Evolutionary conservation across 2,329 filamentous ascomycete genomes (phyloP), one percentile per base, ranked within the genome.

Genomic region (Nakataea oryzae): DNA sequence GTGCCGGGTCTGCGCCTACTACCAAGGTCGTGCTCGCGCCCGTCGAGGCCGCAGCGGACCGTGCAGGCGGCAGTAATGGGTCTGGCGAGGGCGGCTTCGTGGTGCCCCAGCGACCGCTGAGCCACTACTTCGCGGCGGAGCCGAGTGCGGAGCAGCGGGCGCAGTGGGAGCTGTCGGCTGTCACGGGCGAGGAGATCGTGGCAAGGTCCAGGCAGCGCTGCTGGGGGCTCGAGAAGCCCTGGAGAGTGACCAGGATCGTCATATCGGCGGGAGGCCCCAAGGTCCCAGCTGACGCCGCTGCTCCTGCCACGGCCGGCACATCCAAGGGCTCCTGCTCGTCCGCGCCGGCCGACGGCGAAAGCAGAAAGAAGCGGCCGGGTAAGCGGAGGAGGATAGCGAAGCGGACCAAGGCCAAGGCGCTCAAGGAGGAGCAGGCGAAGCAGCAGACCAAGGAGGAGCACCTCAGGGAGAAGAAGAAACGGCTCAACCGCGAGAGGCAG

Each of bases 161-260:
- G 27, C 69, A 76, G 65, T 82, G 81, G 63, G 71, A 70, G 32
- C 67, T 67, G n/a, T 75, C 77, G 3, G 81, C 85, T 3, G 72
- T 87, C 13, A 79, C 71, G 32, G 80, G 78, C 7, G 79, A 81
- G n/a, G 78, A 82, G 17, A 70, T 88, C 17, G 60, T 81, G 2
- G 68, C 68, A 27, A 72, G 75, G 64, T 78, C 78, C n/a, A 69
- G 67, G 57, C 72, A 69, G 66, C 74, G 78, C 61, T 75, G 76
- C 8, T 86, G 83, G 83, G 85, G 84, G 0, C 70, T 83, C 55
- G 83, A 86, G 70, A 75, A 83, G 66, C 83, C 84, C 1, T 87
- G 85, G 85, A 78, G 78, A 62, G 82, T 86, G 17, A 77, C 73
- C 4, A 74, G 72, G 32, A 73, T 84, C 34, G 71, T 67, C 1